Evolutionary conservation across 2,329 filamentous ascomycete species (phyloP).

Genomic region (Monosporascus cannonballus): DNA sequence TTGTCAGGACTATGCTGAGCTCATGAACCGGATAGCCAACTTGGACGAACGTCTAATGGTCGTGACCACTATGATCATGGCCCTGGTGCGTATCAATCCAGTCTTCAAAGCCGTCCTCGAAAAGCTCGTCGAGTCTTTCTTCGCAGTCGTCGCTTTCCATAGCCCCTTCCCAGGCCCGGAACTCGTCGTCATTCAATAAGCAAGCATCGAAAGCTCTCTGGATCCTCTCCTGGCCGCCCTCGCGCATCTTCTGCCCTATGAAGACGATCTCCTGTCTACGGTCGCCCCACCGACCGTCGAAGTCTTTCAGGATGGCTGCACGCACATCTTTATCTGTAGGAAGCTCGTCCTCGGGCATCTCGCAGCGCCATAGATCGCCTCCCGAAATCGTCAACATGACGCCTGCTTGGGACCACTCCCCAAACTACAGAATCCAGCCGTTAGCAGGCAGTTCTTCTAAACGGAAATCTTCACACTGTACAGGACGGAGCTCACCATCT

Average conservation of each 20-base stretch:
- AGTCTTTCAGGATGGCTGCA: conserved; percentile 42
- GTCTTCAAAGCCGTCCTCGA: conserved; percentile 26
- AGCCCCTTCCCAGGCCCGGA: conserved; percentile 28
- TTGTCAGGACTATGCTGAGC: too few relatives aligned
- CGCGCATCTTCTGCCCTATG: conserved; percentile 60
- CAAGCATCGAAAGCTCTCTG: conserved; percentile 52
- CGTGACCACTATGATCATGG: conserved; percentile 21
- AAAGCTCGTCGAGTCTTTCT: conserved; percentile 18
- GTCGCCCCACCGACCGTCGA: conserved; percentile 59
- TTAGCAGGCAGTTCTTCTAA: too few relatives aligned
- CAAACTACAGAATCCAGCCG: conserved; percentile 27
- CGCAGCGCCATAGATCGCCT: conserved; percentile 54
- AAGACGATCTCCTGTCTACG: conserved; percentile 67
- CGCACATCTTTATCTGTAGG: conserved; percentile 43
- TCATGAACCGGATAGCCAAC: too few relatives aligned
- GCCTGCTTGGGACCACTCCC: conserved; percentile 59
- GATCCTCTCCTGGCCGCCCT: conserved; percentile 33
- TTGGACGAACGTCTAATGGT: conserved; percentile 1
- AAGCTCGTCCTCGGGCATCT: conserved; percentile 45
- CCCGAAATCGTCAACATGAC: conserved; percentile 57
- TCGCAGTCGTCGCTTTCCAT: conserved; percentile 18
- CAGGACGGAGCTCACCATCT: conserved; percentile 23
- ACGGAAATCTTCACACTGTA: neutral
- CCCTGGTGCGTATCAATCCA: conserved; percentile 26
- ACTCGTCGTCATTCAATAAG: conserved; percentile 55